Base-by-base conservation (phyloP, 768 basidiomycete genomes). In the Tylopilus rubrobrunneus region DNA sequence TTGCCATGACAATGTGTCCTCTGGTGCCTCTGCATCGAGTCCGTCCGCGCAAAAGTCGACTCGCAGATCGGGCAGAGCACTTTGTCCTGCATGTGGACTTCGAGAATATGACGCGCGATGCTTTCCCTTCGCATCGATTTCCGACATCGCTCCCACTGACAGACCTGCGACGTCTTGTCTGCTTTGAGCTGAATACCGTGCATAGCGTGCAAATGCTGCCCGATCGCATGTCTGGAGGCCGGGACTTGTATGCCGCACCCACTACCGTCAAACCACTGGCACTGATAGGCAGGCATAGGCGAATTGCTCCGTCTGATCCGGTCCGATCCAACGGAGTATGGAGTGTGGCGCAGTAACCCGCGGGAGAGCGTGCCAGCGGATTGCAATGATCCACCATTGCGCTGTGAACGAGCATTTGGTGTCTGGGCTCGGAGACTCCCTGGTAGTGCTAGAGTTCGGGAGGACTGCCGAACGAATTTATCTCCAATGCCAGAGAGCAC, bases 11-110 rank as follows among this genome's bases (percentile, higher is more conserved):
- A n/a, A n/a, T 44, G 53, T 2, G 48, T 42, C 46, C 27, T 59
- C 36, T 33, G 49, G 49, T 67, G 66, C 21, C 66, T 64, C 51
- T 60, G 58, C 51, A 67, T 11, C 14, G 66, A 67, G 39, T 67
- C 66, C 10, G 9, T 25, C 10, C 67, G 63, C 15, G 68, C 66
- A 23, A 70, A 67, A 28, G 14, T 19, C 33, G 49, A 49, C 10
- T 47, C 43, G 31, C 68, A 68, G 19, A 11, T 17, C 2, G 48
- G 19, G 25, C 68, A 68, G 5, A 15, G n/a, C 5, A 53, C 62
- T 45, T 56, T 68, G 50, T 64, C 48, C 42, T 33, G 40, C 44
- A 66, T 36, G 19, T 68, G 68, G 1, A 70, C 57, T 0, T 62
- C 40, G 11, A 66, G 53, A 17, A 68, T 34, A 7, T 70, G 67